Conservation (phyloP, 345 rosid species). For the Moricandia moricandioides region DNA sequence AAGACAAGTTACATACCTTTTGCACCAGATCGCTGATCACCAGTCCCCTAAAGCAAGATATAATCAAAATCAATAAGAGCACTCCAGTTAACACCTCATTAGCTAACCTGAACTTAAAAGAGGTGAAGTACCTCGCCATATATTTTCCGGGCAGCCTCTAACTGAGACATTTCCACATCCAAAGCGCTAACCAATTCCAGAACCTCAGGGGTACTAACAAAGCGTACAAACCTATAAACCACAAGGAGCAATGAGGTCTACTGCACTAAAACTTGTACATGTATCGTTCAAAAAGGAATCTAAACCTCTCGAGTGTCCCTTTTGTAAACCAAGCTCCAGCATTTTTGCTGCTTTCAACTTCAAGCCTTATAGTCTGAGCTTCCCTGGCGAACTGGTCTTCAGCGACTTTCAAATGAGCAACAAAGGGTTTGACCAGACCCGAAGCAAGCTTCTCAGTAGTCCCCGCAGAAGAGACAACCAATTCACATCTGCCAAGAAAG, state of each 20-base stretch:
- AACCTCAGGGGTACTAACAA: conserved; percentile 96
- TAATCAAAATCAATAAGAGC: conserved; percentile 36
- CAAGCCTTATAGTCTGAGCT: conserved; percentile 67
- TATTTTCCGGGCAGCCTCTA: conserved; percentile 81
- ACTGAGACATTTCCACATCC: conserved; percentile 92
- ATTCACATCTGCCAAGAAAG: conserved; percentile 63
- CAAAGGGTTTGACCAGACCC: conserved; percentile 84
- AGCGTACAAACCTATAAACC: conserved; percentile 84
- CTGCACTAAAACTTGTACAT: neutral
- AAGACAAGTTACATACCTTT: conserved; percentile 49
- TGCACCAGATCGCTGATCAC: conserved; percentile 54
- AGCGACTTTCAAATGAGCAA: conserved; percentile 77
- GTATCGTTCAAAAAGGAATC: conserved; percentile 12
- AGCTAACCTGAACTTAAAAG: conserved; percentile 12
- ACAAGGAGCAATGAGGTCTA: conserved; percentile 1
- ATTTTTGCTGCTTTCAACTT: conserved; percentile 53
- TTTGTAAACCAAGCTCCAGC: conserved; percentile 82
- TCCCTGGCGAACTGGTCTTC: conserved; percentile 71
- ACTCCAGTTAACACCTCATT: conserved; percentile 23
- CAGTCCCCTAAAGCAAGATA: conserved; percentile 55
- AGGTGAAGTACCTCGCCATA: conserved; percentile 71
- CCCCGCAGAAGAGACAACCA: conserved; percentile 71
- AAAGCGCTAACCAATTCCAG: conserved; percentile 72
- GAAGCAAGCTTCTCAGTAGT: conserved; percentile 87
- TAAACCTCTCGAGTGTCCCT: conserved; percentile 95